These are phyloP conservation scores for Psilocybe mexicana DNA, from an alignment of 1,284 basidiomycete genomes.

Conservation along the genomic window DNA sequence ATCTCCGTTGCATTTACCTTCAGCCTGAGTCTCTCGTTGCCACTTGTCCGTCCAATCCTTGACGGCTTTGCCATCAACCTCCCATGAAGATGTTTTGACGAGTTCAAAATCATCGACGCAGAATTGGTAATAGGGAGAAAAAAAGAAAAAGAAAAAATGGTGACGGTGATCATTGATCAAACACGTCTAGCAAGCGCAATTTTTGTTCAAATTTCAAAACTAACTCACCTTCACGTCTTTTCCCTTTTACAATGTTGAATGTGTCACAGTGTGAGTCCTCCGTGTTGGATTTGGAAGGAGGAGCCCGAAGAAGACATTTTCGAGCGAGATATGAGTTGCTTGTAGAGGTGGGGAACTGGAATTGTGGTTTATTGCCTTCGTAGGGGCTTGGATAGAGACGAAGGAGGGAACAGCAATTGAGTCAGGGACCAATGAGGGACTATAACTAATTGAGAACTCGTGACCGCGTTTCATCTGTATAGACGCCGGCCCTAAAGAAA, in stretches of 20 bases:
- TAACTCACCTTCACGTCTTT: constrained; percentile 81
- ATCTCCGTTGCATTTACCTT: too few species aligned
- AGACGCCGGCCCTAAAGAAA: too few species aligned
- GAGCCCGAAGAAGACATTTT: constrained; percentile 9
- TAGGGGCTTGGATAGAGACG: too few species aligned
- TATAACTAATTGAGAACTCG: too few species aligned
- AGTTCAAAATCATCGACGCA: constrained; percentile 88
- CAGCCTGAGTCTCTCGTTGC: too few species aligned
- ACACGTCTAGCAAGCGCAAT: neutral
- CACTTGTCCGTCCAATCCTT: too few species aligned
- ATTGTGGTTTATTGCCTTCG: neutral
- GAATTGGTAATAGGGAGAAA: constrained; percentile 53
- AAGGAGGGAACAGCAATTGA: too few species aligned
- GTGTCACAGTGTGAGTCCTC: constrained; percentile 94
- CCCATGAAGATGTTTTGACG: constrained; percentile 81
- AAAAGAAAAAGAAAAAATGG: too few species aligned
- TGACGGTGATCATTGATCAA: too few species aligned
- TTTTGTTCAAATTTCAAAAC: constrained; percentile 9
- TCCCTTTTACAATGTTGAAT: constrained; percentile 82
- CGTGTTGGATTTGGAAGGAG: constrained; percentile 29
- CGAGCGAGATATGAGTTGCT: neutral
- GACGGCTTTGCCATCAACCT: constrained; percentile 44
- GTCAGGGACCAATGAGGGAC: too few species aligned
- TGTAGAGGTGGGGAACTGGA: neutral
- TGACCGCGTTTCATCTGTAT: too few species aligned